Conservation (phyloP, 2,329 filamentous ascomycete genomes). For the Aspergillus sp. region DNA sequence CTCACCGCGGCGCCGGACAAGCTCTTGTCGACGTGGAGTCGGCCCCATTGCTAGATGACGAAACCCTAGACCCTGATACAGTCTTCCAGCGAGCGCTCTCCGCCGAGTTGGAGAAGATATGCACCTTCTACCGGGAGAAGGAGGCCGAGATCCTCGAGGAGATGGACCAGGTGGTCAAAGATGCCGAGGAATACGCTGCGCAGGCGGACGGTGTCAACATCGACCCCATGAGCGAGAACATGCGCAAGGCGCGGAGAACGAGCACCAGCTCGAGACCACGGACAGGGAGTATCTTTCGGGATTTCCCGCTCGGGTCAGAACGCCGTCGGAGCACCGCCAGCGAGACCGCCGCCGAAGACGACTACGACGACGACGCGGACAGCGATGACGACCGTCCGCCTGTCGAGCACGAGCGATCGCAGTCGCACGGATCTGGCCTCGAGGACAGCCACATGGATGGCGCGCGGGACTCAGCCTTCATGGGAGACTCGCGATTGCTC, state of each 20-base stretch:
- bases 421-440: constrained; percentile 24
- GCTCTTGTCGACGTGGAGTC: constrained; percentile 72
- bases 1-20: constrained; percentile 58
- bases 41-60: constrained; percentile 71
- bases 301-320: constrained; percentile 45
- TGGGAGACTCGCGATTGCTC: constrained; percentile 20
- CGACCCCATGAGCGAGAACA: constrained; percentile 41
- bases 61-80: constrained; percentile 67
- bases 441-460: constrained; percentile 32
- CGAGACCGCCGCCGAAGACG: constrained; percentile 52
- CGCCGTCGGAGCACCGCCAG: constrained; percentile 48
- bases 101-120: constrained; percentile 89
- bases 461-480: constrained; percentile 35
- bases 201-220: constrained; percentile 49
- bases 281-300: constrained; percentile 54
- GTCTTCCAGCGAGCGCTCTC: constrained; percentile 81
- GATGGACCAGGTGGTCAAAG: constrained; percentile 71
- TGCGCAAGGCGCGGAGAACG: constrained; percentile 42
- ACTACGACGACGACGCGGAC: constrained; percentile 45
- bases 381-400: constrained; percentile 60
- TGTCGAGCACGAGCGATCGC: constrained; percentile 15
- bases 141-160: constrained; percentile 84
- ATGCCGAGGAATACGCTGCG: constrained; percentile 68
- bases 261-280: constrained; percentile 43
- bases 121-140: constrained; percentile 84